Base-by-base conservation (phyloP, 1,284 basidiomycete species). In the Grifola frondosa region DNA sequence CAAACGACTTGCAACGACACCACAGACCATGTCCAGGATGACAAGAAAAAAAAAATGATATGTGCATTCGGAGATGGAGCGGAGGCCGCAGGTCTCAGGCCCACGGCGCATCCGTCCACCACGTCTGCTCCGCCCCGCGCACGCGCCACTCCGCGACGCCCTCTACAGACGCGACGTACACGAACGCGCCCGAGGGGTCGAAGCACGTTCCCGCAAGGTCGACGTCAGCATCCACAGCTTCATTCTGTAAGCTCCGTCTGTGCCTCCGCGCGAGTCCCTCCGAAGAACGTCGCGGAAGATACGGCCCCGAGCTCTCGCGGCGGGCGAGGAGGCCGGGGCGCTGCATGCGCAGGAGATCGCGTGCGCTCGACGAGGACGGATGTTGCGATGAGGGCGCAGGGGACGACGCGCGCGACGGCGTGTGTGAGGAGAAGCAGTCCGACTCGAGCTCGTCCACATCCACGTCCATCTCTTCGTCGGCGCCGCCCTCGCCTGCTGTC, bases 191-290 rank as follows among this genome's bases (percentile, higher is more conserved):
- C 21, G 61, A 69, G 12, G 85, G 84, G 62, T 89, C 87, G 56
- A 89, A 89, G 53, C 85, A 86, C 36, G 78, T 69, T 8, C 87
- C 87, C 0, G 84, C 84, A 35, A 89, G 66, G 57, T 90, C 82
- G 36, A 80, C 59, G 53, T 84, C 79, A 12, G 53, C 47, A 19
- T 62, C 60, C 21, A 17, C 32, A 12, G 30, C 42, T 34, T 26
- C 46, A 36, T 52, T 50, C 49, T 61, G 62, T 23, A 63, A 60
- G 6, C 60, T 64, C 41, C 68, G 69, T 15, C 58, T 49, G 8
- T 42, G 47, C 37, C 56, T 46, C 19, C 52, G 37, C 34, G 54
- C 40, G 38, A 42, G 7, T 8, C 25, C 33, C 28, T 45, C 46
- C 49, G 48, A 40, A 6, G 46, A 41, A 22, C 43, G 40, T 9